These are phyloP conservation scores for Saccharomycopsis sp. DNA, from an alignment of 805 yeast genomes.

Conservation along the genomic window DNA sequence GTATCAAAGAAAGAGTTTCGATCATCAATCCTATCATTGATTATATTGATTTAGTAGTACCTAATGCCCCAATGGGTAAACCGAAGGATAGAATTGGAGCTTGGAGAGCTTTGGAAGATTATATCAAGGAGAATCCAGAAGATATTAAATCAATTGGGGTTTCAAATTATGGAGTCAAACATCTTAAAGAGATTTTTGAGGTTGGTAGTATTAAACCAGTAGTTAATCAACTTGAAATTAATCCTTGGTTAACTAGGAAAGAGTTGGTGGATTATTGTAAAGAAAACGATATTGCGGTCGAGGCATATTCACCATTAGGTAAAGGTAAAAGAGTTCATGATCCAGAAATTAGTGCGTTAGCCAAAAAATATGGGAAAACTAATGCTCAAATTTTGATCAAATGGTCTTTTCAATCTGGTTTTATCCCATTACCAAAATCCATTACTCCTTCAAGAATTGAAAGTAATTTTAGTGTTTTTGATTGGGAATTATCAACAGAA, in stretches of 20 bases:
- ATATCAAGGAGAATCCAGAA: constrained; percentile 35
- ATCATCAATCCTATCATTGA: constrained; percentile 27
- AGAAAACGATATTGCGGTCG: constrained; percentile 36
- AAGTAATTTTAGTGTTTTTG: constrained; percentile 32
- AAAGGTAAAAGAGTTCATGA: constrained; percentile 39
- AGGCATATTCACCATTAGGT: constrained; percentile 61
- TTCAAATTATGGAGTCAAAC: constrained; percentile 56
- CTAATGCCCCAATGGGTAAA: constrained; percentile 51
- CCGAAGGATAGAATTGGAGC: constrained; percentile 40
- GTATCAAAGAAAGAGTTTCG: constrained; percentile 43
- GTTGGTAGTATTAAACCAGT: constrained; percentile 45
- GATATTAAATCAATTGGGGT: constrained; percentile 61
- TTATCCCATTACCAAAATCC: constrained; percentile 46
- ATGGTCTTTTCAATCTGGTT: constrained; percentile 52
- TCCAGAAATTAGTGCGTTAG: constrained; percentile 76
- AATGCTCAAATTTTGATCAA: constrained; percentile 43
- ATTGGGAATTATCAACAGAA: constrained; percentile 30
- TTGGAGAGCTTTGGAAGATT: constrained; percentile 66
- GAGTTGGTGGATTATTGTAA: constrained; percentile 35
- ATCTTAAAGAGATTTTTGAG: constrained; percentile 46
- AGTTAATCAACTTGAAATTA: constrained; percentile 43
- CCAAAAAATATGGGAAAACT: constrained; percentile 80
- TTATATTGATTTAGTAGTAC: constrained; percentile 62
- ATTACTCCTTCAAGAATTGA: constrained; percentile 25
- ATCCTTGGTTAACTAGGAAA: constrained; percentile 37